Percentiles rank a stretch among this genome's conserved stretches.
phyloP scores from a whole-genome alignment of 2,329 filamentous ascomycete genomes.

The Epicoccum nigrum region DNA sequence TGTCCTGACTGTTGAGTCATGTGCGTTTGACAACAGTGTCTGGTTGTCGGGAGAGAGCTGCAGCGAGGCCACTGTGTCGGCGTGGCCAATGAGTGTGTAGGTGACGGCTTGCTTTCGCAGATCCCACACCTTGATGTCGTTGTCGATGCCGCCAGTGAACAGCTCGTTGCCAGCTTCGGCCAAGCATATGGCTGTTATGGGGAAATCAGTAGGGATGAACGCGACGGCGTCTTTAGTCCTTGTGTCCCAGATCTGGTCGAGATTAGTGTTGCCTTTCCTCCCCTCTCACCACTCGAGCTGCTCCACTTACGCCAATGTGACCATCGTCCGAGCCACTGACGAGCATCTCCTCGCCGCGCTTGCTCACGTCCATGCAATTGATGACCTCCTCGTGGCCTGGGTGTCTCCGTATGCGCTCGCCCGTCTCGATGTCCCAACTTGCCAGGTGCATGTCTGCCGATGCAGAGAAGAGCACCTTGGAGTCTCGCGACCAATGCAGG shows the following conservation, averaged over 20 bases:
- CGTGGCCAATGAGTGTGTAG: slow-evolving; percentile 87
- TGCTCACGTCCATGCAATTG: slow-evolving; percentile 87
- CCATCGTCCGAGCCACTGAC: slow-evolving; percentile 94
- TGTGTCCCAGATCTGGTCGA: slow-evolving; percentile 81
- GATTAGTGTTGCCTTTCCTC: slow-evolving; percentile 21
- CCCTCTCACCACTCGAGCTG: not conserved
- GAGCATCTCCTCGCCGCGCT: slow-evolving; percentile 86
- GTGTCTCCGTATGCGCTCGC: slow-evolving; percentile 89
- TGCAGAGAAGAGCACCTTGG: slow-evolving; percentile 85
- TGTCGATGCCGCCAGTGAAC: slow-evolving; percentile 93
- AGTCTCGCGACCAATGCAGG: slow-evolving; percentile 96
- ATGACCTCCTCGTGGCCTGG: slow-evolving; percentile 95
- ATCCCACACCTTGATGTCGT: slow-evolving; percentile 97
- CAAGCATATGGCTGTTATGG: slow-evolving; percentile 88
- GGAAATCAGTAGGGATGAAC: slow-evolving; percentile 88
- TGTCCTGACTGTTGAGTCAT: slow-evolving; percentile 91
- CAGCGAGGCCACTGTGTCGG: slow-evolving; percentile 89
- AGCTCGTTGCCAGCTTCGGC: slow-evolving; percentile 94
- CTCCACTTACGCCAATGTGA: slow-evolving; percentile 68
- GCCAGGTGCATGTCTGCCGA: slow-evolving; percentile 93
- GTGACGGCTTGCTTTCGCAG: slow-evolving; percentile 86
- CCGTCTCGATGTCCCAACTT: slow-evolving; percentile 93
- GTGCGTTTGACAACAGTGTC: slow-evolving; percentile 85
- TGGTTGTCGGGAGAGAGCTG: slow-evolving; percentile 93
- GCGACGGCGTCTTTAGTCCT: slow-evolving; percentile 86